These are phyloP conservation scores for Suhomyces atakaporum DNA, from an alignment of 1,139 yeast species.

Conservation along the genomic window DNA sequence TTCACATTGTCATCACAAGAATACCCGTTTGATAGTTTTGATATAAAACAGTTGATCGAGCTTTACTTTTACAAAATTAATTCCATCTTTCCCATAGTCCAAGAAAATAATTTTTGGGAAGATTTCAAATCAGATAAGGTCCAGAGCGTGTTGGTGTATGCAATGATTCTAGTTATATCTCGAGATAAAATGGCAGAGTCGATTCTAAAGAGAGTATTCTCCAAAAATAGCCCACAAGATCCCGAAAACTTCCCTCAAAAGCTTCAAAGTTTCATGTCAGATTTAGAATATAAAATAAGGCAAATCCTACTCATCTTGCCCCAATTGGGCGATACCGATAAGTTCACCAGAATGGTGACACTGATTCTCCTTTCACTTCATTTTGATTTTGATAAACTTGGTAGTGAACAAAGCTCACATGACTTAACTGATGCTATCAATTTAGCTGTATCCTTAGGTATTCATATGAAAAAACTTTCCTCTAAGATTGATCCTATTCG, in stretches of 20 bases:
- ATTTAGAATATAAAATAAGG: slow-evolving; percentile 39
- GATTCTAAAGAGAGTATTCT: slow-evolving; percentile 25
- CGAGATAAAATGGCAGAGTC: slow-evolving; percentile 34
- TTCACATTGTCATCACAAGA: slow-evolving; percentile 33
- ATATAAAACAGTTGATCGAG: slow-evolving; percentile 28
- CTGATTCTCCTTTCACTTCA: slow-evolving; percentile 33
- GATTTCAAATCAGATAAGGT: slow-evolving; percentile 25
- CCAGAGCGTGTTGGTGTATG: slow-evolving; percentile 29
- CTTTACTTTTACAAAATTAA: slow-evolving; percentile 37
- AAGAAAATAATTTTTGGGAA: slow-evolving; percentile 32
- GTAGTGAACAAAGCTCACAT: slow-evolving; percentile 40
- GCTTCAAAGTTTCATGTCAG: slow-evolving; percentile 24
- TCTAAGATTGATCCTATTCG: slow-evolving; percentile 17
- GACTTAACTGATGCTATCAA: slow-evolving; percentile 37
- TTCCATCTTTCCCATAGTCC: slow-evolving; percentile 36
- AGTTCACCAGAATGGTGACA: slow-evolving; percentile 30
- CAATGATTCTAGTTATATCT: slow-evolving; percentile 30
- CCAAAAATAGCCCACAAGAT: slow-evolving; percentile 10
- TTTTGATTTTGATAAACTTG: slow-evolving; percentile 32
- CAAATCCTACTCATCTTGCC: slow-evolving; percentile 36
- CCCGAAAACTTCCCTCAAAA: slow-evolving; percentile 16
- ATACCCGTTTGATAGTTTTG: slow-evolving; percentile 23
- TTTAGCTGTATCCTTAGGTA: slow-evolving; percentile 32
- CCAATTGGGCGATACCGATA: slow-evolving; percentile 42
- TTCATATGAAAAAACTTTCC: slow-evolving; percentile 33